Percentiles rank a stretch among this genome's conserved stretches.
phyloP scores from a whole-genome alignment of 495 filamentous ascomycete species.

The Lindgomyces ingoldianus region DNA sequence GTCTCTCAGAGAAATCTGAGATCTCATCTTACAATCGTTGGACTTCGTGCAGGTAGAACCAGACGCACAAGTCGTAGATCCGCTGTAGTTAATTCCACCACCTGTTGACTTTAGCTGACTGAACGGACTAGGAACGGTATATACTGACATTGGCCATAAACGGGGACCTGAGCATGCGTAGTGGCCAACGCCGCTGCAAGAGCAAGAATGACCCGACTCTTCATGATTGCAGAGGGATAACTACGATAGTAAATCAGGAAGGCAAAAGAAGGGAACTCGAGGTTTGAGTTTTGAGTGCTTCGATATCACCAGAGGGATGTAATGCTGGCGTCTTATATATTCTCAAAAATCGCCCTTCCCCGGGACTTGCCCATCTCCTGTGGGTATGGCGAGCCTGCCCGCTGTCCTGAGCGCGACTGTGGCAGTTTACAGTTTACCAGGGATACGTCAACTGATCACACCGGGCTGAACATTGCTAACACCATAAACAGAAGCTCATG shows the following conservation, averaged over 20 bases:
- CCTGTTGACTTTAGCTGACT: not conserved
- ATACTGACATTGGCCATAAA: slow-evolving; percentile 1
- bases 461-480: not conserved
- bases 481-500: not conserved
- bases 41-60: not conserved
- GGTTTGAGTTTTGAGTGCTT: too few species aligned
- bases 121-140: not conserved
- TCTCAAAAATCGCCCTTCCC: too few species aligned
- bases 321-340: not conserved
- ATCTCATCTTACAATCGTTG: not conserved
- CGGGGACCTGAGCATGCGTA: not conserved
- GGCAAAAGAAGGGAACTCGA: not conserved
- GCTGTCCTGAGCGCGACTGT: not conserved
- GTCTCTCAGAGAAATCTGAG: not conserved
- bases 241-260: not conserved
- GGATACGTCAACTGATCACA: not conserved
- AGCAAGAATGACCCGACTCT: not conserved
- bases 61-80: slow-evolving; percentile 1
- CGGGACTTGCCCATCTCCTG: not conserved
- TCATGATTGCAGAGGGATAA: not conserved
- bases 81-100: slow-evolving; percentile 3
- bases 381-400: not conserved
- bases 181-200: not conserved
- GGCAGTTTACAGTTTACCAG: too few species aligned
- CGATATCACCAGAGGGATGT: not conserved